Percentiles rank a stretch among this genome's conserved stretches.
Evolutionary conservation across 2,329 filamentous ascomycete genomes (phyloP).

Genomic region (Lecanoromycetidae sp.): DNA sequence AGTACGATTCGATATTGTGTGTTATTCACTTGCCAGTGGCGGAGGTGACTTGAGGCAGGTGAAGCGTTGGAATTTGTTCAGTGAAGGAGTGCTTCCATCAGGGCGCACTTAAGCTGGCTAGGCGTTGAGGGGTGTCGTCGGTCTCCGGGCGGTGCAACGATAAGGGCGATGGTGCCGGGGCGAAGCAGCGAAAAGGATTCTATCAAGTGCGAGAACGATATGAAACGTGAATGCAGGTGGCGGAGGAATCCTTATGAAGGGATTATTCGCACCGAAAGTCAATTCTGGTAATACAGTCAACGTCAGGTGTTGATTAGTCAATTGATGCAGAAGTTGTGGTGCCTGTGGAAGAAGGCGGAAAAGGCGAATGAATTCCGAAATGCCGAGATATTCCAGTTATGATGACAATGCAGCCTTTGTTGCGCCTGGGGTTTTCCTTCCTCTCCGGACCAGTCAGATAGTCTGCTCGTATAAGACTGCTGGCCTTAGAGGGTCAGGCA

Average conservation of each 20-base stretch:
- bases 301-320: too few relatives aligned
- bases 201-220: neutral
- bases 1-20: neutral
- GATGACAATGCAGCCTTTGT: neutral
- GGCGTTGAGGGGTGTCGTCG: too few relatives aligned
- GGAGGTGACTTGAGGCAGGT: neutral
- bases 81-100: too few relatives aligned
- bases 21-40: neutral
- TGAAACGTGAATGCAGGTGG: neutral
- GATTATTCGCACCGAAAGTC: too few relatives aligned
- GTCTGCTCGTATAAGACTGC: too few relatives aligned
- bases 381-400: neutral
- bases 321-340: too few relatives aligned
- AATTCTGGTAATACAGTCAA: too few relatives aligned
- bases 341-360: neutral
- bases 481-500: neutral
- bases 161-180: neutral
- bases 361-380: conserved; percentile 1
- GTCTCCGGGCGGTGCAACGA: neutral
- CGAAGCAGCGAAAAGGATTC: neutral
- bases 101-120: too few relatives aligned
- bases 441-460: too few relatives aligned
- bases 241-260: neutral
- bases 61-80: too few relatives aligned
- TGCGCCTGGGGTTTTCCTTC: neutral